Evolutionary conservation across 1,139 yeast genomes (phyloP).

Genomic region (Lizanozyma gosingica): DNA sequence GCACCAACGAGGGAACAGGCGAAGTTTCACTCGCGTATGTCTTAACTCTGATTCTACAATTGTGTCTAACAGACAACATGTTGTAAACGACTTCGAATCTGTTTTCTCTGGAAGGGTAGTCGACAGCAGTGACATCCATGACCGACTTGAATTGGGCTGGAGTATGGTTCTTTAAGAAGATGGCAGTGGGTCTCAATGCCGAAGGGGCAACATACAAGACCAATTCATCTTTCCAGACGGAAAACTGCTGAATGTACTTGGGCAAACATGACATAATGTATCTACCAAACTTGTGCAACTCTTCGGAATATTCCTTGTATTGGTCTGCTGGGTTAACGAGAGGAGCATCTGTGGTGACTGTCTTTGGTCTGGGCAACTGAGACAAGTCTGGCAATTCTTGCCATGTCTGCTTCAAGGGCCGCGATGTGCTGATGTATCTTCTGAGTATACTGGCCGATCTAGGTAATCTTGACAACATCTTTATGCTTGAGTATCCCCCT

Average conservation of each 20-base stretch:
- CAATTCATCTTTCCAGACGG: slow-evolving; percentile 89
- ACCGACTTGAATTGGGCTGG: slow-evolving; percentile 73
- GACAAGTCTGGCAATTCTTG: slow-evolving; percentile 29
- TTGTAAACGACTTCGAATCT: slow-evolving; percentile 86
- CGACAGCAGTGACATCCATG: slow-evolving; percentile 81
- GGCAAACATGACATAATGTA: slow-evolving; percentile 76
- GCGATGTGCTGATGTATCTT: background rate
- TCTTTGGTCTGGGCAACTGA: slow-evolving; percentile 32
- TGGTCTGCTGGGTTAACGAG: slow-evolving; percentile 73
- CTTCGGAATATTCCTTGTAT: slow-evolving; percentile 60
- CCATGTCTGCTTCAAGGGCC: background rate
- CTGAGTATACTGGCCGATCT: background rate
- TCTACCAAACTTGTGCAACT: slow-evolving; percentile 75
- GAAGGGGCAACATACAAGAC: slow-evolving; percentile 69
- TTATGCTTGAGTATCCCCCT: background rate
- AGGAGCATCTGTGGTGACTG: slow-evolving; percentile 38
- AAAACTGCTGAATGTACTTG: slow-evolving; percentile 72
- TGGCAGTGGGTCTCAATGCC: slow-evolving; percentile 61
- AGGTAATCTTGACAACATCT: background rate
- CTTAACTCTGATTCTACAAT: slow-evolving; percentile 82
- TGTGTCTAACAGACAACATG: slow-evolving; percentile 71
- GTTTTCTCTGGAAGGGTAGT: slow-evolving; percentile 75
- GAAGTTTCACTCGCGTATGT: slow-evolving; percentile 80
- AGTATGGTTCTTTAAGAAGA: slow-evolving; percentile 70
- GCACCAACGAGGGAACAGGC: slow-evolving; percentile 71